Evolutionary conservation across 208 protist genomes (phyloP), one percentile per base, ranked within the genome.

Genomic region (Crithidia sp.): DNA sequence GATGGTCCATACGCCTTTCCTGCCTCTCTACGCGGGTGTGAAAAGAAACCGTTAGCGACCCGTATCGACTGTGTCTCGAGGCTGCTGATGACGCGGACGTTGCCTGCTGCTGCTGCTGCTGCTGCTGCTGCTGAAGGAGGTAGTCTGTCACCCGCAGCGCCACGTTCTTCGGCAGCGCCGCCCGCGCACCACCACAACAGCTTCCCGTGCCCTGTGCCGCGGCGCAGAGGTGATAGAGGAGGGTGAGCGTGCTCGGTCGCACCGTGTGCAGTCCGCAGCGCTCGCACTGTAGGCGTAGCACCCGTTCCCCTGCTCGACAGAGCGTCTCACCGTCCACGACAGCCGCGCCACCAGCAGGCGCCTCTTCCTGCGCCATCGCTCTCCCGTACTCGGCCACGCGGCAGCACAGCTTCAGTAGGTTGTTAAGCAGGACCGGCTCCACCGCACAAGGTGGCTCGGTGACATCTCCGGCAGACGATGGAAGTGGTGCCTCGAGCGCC

Each of bases 341-440:
- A 62, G 68, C 40, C 50, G 36, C 4, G 67, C 9, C 17, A 4
- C 12, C 41, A 10, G 12, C 28, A 28, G 28, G 28, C 28, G 28
- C 1, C 28, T 28, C 28, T 28, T 28, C 28, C 62, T 12, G 17
- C 2, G 4, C 3, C 19, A 47, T n/a, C 39, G 17, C 56, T 54
- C 16, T 7, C 45, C 55, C 50, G 55, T 83, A 70, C 69, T 90
- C 85, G 5, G 77, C 58, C 0, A 85, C 60, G 52, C 85, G 81
- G 70, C 85, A 90, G 50, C 76, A 67, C 17, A 90, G 74, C 65
- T 87, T 87, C 61, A 86, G 67, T n/a, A 85, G 60, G 70, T 66
- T 74, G 65, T 88, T 79, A 19, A 87, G 65, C 49, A 84, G 57
- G 3, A 65, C 81, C 7, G 80, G 71, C 41, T 85, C 81, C 37